A percentile compares a stretch with the other conserved stretches of the same genome.
These are phyloP conservation scores for Apostasia ramifera DNA, from an alignment of 106 monocot species.

Conservation along the genomic window DNA sequence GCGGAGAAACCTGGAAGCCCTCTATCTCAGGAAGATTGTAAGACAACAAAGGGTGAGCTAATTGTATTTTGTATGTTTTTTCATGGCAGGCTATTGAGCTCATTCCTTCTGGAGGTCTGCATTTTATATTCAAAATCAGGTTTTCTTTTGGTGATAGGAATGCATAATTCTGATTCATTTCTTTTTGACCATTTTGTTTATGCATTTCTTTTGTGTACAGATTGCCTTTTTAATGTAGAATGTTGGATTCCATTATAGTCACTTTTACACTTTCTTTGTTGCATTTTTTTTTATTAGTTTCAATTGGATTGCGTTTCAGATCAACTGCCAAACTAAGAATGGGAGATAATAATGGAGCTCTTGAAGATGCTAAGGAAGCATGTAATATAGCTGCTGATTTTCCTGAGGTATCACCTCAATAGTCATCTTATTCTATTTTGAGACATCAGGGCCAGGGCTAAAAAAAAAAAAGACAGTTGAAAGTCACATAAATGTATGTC, in stretches of 20 bases:
- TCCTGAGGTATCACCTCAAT: constrained; percentile 19
- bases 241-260: neutral
- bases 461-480: too few species aligned
- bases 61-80: neutral
- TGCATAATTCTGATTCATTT: neutral
- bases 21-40: constrained; percentile 19
- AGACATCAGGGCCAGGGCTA: neutral
- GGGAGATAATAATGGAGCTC: constrained; percentile 36
- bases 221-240: neutral
- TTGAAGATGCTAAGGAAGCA: constrained; percentile 47
- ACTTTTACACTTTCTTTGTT: neutral
- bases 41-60: too few species aligned
- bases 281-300: neutral
- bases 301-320: constrained; percentile 5
- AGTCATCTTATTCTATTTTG: neutral
- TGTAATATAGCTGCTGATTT: constrained; percentile 26
- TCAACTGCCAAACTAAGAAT: constrained; percentile 33
- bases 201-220: too few species aligned
- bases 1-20: constrained; percentile 17
- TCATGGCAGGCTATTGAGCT: constrained; percentile 34
- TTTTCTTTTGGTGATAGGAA: constrained; percentile 1
- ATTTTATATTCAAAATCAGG: constrained; percentile 43
- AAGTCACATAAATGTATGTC: too few species aligned
- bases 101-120: constrained; percentile 41
- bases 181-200: neutral